Evolutionary conservation across 257 asterid species (phyloP).

Genomic region (Fraxinus anomala): DNA sequence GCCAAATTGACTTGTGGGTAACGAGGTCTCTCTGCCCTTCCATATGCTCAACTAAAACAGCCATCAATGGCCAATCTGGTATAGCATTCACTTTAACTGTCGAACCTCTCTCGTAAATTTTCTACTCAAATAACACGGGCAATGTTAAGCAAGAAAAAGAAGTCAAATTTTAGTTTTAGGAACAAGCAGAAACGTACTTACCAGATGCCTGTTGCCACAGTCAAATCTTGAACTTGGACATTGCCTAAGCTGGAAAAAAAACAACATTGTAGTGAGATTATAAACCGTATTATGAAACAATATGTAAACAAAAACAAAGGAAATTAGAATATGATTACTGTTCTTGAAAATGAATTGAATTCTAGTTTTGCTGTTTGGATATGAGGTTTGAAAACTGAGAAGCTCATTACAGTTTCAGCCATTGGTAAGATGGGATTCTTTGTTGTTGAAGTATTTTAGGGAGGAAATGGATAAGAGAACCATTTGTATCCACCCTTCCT

Average conservation of each 20-base stretch:
- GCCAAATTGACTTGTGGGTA: conserved; percentile 90
- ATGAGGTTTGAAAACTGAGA: conserved; percentile 43
- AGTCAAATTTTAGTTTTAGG: too few relatives aligned
- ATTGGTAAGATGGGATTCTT: conserved; percentile 3
- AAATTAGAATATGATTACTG: conserved; percentile 32
- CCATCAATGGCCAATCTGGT: conserved; percentile 89
- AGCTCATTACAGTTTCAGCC: conserved; percentile 63
- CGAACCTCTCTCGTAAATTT: conserved; percentile 11
- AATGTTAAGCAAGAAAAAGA: too few relatives aligned
- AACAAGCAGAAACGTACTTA: neutral
- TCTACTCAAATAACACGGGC: too few relatives aligned
- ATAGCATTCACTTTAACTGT: conserved; percentile 43
- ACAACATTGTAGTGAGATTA: neutral
- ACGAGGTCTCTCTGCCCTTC: conserved; percentile 84
- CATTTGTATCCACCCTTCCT: conserved; percentile 60
- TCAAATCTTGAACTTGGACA: conserved; percentile 37
- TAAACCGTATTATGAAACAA: neutral
- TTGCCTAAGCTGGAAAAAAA: conserved; percentile 43
- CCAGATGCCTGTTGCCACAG: conserved; percentile 44
- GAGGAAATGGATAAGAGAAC: conserved; percentile 51
- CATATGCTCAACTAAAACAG: conserved; percentile 69
- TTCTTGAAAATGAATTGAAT: conserved; percentile 32
- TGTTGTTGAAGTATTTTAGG: neutral
- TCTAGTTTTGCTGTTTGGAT: conserved; percentile 32
- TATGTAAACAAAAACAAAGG: neutral